These are phyloP conservation scores for Neoascochyta sp. DNA, from an alignment of 2,329 filamentous ascomycete species.

Conservation along the genomic window DNA sequence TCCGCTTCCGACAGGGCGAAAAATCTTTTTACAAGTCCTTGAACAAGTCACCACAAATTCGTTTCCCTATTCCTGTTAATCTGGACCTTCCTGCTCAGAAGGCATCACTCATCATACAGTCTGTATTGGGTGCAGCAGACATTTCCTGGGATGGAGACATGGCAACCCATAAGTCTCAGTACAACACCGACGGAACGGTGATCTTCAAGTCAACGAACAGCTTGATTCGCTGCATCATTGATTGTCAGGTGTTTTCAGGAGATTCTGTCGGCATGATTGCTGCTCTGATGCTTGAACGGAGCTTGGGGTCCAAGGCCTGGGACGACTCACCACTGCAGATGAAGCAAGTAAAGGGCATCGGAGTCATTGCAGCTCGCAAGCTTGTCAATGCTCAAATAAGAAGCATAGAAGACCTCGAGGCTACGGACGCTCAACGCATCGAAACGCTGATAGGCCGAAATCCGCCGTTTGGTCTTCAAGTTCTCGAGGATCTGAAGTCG, in stretches of 20 bases:
- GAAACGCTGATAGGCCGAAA: slow-evolving; percentile 75
- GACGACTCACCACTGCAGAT: slow-evolving; percentile 78
- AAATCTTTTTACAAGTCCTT: slow-evolving; percentile 66
- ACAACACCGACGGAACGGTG: slow-evolving; percentile 57
- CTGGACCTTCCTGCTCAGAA: slow-evolving; percentile 68
- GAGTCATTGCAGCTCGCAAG: slow-evolving; percentile 69
- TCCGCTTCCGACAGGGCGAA: slow-evolving; percentile 68
- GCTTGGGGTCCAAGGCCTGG: slow-evolving; percentile 72
- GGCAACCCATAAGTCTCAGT: slow-evolving; percentile 53
- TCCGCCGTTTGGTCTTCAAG: slow-evolving; percentile 73
- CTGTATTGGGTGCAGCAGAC: slow-evolving; percentile 65
- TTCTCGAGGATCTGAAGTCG: slow-evolving; percentile 60
- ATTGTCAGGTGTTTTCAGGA: slow-evolving; percentile 60
- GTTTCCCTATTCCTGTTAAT: slow-evolving; percentile 66
- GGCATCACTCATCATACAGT: slow-evolving; percentile 72
- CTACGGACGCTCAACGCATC: slow-evolving; percentile 65
- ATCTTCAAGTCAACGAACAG: slow-evolving; percentile 68
- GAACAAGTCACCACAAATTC: slow-evolving; percentile 65
- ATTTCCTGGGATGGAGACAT: slow-evolving; percentile 51
- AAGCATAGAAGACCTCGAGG: slow-evolving; percentile 66
- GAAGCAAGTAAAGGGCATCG: slow-evolving; percentile 76
- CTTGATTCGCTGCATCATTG: slow-evolving; percentile 69
- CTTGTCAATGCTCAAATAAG: slow-evolving; percentile 67
- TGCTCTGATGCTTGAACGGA: slow-evolving; percentile 73
- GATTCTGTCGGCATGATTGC: slow-evolving; percentile 67